Conservation (phyloP, 164 flowering plant genomes). For the Houttuynia cordata region DNA sequence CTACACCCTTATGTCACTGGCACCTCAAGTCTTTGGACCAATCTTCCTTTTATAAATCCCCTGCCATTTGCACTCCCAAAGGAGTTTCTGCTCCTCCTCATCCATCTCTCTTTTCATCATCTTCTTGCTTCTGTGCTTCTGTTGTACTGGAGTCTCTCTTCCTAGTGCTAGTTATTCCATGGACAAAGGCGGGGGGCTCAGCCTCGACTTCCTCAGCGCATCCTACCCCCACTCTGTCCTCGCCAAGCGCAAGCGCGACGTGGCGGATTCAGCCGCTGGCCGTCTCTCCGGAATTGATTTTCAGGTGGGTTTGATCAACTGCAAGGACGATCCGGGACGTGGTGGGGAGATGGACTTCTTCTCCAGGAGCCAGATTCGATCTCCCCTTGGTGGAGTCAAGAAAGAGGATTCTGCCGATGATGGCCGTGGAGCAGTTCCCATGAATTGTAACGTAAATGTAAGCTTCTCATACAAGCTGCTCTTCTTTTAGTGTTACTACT, state of each 20-base stretch:
- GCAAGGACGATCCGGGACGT: slow-evolving; percentile 8
- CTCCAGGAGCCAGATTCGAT: slow-evolving; percentile 17
- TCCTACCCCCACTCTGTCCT: slow-evolving; percentile 18
- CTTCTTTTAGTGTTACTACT: background rate
- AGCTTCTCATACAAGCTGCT: slow-evolving; percentile 7
- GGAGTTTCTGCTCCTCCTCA: slow-evolving; percentile 9
- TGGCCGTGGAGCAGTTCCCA: slow-evolving; percentile 7
- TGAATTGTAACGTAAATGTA: slow-evolving; percentile 45
- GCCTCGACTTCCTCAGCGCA: slow-evolving; percentile 29
- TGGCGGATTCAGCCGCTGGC: slow-evolving; percentile 10
- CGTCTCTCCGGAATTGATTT: slow-evolving; percentile 19
- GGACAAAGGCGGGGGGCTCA: slow-evolving; percentile 58
- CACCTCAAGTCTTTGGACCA: too few species aligned
- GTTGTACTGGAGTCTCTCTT: background rate
- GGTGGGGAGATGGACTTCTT: slow-evolving; percentile 69
- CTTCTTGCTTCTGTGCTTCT: slow-evolving; percentile 3
- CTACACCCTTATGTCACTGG: slow-evolving; percentile 14
- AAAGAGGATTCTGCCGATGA: slow-evolving; percentile 26
- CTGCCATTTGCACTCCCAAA: slow-evolving; percentile 23
- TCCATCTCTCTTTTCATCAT: slow-evolving; percentile 1
- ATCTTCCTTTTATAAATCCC: slow-evolving; percentile 33
- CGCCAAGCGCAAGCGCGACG: slow-evolving; percentile 12
- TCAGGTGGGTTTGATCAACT: slow-evolving; percentile 29
- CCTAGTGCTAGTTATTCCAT: slow-evolving; percentile 20
- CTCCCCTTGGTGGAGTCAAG: slow-evolving; percentile 21